Conservation (phyloP, 2,329 filamentous ascomycete genomes). For the Graphiopsis chlorocephala region DNA sequence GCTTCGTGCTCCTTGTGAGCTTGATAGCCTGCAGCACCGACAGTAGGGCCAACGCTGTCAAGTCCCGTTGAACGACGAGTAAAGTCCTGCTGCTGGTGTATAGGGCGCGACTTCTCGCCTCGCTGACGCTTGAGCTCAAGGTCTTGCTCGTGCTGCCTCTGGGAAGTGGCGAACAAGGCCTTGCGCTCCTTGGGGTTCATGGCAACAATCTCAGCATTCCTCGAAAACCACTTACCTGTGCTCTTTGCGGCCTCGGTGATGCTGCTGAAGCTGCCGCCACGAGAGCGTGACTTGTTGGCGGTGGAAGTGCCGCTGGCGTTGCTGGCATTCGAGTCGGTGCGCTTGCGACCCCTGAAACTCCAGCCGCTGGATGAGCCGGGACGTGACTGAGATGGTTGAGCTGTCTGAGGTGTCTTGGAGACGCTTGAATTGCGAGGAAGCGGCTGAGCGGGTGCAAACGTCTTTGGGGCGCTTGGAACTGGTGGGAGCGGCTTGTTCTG, state of each 20-base stretch:
- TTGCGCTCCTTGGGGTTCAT: slow-evolving; percentile 15
- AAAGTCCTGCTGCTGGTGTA: slow-evolving; percentile 12
- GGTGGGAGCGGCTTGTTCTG: neutral
- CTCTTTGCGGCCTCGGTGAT: slow-evolving; percentile 12
- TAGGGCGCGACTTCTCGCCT: neutral
- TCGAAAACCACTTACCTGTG: slow-evolving; percentile 10
- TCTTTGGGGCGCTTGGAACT: neutral
- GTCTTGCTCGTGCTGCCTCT: neutral
- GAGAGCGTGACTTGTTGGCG: neutral
- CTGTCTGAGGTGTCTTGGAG: neutral
- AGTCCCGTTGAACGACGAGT: neutral
- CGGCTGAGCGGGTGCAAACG: neutral
- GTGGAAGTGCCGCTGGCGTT: neutral
- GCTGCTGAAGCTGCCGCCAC: slow-evolving; percentile 10
- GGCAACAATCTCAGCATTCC: slow-evolving; percentile 7
- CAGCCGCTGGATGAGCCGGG: slow-evolving; percentile 2
- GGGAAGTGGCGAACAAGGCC: neutral
- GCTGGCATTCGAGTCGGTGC: slow-evolving; percentile 1
- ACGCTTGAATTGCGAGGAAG: neutral
- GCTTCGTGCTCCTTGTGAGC: neutral
- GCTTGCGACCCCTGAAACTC: slow-evolving; percentile 8
- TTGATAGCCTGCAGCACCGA: neutral
- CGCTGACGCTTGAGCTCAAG: neutral
- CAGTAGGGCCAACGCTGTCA: neutral
- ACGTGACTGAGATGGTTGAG: neutral